Evolutionary conservation across 331 rosid species (phyloP), one percentile per base, ranked within the genome.

Genomic region (Dryas integrifolia): DNA sequence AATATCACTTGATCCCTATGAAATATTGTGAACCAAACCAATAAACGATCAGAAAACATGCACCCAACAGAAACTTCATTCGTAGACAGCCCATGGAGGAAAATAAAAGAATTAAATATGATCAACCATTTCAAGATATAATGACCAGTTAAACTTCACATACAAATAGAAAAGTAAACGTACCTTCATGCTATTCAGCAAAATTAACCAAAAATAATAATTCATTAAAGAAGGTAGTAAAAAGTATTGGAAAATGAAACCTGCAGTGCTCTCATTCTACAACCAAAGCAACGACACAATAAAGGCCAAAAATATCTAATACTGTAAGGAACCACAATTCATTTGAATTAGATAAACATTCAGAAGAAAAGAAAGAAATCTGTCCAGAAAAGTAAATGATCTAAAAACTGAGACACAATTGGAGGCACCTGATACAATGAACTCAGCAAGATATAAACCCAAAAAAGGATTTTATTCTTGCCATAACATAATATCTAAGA

Each of bases 1-100:
- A 58, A 94, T 94, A 76, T 91, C 98, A 79, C 92, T 94, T 64
- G 92, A 81, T 69, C 98, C 98, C 98, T 94, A 72, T 74, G 38
- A 85, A 56, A 80, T 30, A 64, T 21, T 35, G 57, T 62, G 52
- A 69, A 74, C 44, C 2, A 51, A 69, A 38, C 38, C 18, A 72
- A 65, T 15, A 80, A 56, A 71, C 77, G 47, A 38, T 71, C 30
- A 69, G 65, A 72, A 53, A 13, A 26, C 9, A 16, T 14, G 39
- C 45, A 57, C 4, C 66, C 21, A 14, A 18, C 3, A 24, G 14
- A 57, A 44, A 3, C 55, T 30, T 65, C n/a, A 39, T 74, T 12
- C 21, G 55, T 57, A 68, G 18, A 30, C 39, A 46, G 46, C 70
- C 15, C 68, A 74, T 18, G 74, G 51, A 65, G 48, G 18, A 73